These are phyloP conservation scores for Pichia sp. DNA, from an alignment of 1,139 yeast genomes.

Conservation along the genomic window DNA sequence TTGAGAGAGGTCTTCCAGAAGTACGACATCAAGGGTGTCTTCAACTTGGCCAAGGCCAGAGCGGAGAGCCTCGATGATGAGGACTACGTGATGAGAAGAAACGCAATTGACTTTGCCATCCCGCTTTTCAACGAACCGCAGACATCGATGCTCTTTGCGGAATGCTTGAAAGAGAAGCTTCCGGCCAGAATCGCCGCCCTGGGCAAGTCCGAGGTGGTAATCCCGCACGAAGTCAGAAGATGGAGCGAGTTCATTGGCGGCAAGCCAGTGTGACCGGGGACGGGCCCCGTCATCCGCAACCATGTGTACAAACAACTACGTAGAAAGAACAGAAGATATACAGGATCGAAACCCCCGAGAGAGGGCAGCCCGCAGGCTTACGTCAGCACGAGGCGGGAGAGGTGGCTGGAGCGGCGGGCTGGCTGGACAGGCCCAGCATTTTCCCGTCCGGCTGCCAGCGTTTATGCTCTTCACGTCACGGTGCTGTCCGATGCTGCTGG, in stretches of 20 bases:
- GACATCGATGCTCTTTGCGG: constrained; percentile 82
- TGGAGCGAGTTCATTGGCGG: constrained; percentile 98
- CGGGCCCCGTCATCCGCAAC: background rate
- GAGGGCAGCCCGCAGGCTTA: too few species aligned
- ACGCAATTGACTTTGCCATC: constrained; percentile 95
- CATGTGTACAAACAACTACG: background rate
- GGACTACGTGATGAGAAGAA: constrained; percentile 97
- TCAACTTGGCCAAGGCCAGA: constrained; percentile 86
- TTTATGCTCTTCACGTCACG: background rate
- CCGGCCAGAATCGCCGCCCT: constrained; percentile 47
- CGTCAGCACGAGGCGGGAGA: too few species aligned
- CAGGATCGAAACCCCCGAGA: too few species aligned
- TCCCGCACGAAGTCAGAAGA: constrained; percentile 84
- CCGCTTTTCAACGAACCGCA: constrained; percentile 96
- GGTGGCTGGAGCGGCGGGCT: too few species aligned
- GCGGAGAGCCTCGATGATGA: constrained; percentile 81
- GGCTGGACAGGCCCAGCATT: background rate
- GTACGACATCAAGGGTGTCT: constrained; percentile 77
- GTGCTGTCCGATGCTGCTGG: too few species aligned
- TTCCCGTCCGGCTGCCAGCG: background rate
- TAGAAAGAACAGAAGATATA: background rate
- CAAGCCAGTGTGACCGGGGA: constrained; percentile 60
- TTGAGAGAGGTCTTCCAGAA: constrained; percentile 89
- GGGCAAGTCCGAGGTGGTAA: constrained; percentile 40
- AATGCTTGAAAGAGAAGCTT: constrained; percentile 73